phyloP scores from a whole-genome alignment of 495 filamentous ascomycete species.

The Penicillium manginii region DNA sequence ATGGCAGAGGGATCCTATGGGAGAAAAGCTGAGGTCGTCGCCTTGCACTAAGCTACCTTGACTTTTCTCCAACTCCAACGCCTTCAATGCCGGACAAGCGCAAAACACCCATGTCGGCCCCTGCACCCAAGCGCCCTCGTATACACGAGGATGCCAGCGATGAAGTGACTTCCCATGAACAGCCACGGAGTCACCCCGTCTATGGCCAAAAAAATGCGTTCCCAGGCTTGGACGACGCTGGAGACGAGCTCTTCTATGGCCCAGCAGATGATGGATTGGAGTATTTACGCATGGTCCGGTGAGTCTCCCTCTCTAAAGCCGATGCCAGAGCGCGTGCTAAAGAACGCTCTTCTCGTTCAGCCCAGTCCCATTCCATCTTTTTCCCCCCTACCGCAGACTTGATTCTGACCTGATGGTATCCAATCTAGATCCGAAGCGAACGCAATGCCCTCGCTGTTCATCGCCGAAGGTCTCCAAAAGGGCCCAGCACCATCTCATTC shows the following conservation, averaged over 20 bases:
- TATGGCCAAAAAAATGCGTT: slow-evolving; percentile 81
- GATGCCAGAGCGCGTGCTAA: slow-evolving; percentile 26
- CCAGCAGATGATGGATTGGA: slow-evolving; percentile 64
- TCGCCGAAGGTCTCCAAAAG: slow-evolving; percentile 40
- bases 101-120: slow-evolving; percentile 28
- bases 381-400: slow-evolving; percentile 6
- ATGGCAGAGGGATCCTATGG: too few relatives aligned
- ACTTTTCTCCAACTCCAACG: slow-evolving; percentile 1
- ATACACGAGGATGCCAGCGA: slow-evolving; percentile 27
- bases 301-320: slow-evolving; percentile 37
- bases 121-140: slow-evolving; percentile 34
- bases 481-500: background rate
- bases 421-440: slow-evolving; percentile 69
- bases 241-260: slow-evolving; percentile 54
- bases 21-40: too few relatives aligned
- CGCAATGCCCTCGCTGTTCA: slow-evolving; percentile 66
- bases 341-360: slow-evolving; percentile 33
- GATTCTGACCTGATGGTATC: slow-evolving; percentile 18
- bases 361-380: slow-evolving; percentile 16
- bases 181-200: slow-evolving; percentile 60
- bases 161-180: slow-evolving; percentile 31
- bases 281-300: slow-evolving; percentile 84
- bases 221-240: slow-evolving; percentile 68
- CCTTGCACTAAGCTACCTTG: background rate
- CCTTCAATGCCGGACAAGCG: slow-evolving; percentile 42